phyloP scores from a whole-genome alignment of 768 basidiomycete species.

The Termitomyces sp. region DNA sequence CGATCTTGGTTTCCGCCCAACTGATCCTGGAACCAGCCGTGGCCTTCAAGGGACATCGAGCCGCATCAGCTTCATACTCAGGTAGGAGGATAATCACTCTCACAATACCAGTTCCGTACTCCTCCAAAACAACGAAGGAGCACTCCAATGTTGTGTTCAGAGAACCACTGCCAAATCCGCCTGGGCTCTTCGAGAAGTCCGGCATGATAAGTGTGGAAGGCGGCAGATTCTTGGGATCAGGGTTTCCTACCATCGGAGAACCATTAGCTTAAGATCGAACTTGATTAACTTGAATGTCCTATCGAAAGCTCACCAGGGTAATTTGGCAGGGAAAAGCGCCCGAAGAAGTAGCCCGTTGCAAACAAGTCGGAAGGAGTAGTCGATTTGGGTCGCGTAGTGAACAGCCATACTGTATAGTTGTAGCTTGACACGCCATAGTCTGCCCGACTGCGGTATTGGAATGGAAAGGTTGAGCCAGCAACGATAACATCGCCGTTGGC shows the following conservation, averaged over 20 bases:
- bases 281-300: neutral
- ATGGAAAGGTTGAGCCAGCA: constrained; percentile 36
- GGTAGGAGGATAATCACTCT: constrained; percentile 3
- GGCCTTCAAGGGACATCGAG: neutral
- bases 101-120: constrained; percentile 32
- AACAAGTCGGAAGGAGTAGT: constrained; percentile 22
- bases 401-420: constrained; percentile 34
- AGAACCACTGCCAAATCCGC: constrained; percentile 31
- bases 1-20: constrained; percentile 10
- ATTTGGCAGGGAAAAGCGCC: constrained; percentile 34
- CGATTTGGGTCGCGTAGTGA: constrained; percentile 23
- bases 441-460: constrained; percentile 29
- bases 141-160: constrained; percentile 24
- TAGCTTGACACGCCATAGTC: constrained; percentile 39
- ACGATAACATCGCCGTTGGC: constrained; percentile 26
- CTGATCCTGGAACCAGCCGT: constrained; percentile 21
- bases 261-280: neutral
- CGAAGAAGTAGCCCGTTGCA: constrained; percentile 37
- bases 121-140: constrained; percentile 34
- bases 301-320: constrained; percentile 29
- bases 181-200: constrained; percentile 33
- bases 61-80: neutral
- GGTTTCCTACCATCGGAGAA: constrained; percentile 25
- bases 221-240: constrained; percentile 29
- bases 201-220: constrained; percentile 38